Evolutionary conservation across 805 yeast species (phyloP), one percentile per base, ranked within the genome.

Genomic region (Saccharomycopsis oosterbeekiorum): DNA sequence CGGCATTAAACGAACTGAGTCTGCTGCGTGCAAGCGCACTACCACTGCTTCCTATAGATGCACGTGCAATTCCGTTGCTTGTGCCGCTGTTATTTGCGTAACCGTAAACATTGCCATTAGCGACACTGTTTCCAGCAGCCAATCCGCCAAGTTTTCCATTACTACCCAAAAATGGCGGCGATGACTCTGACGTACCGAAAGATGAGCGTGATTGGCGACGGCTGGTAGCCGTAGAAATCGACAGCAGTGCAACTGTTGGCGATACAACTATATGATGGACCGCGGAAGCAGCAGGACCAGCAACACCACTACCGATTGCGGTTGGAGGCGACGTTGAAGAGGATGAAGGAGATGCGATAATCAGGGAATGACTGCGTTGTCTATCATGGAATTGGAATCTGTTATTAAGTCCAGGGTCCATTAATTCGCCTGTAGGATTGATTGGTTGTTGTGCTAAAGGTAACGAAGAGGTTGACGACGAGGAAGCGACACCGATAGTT

Each of bases 331-430:
- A 47, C 6, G 53, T 47, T 2, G 54, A 34, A 3, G 53, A 41
- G 4, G 59, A 47, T 8, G 53, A 47, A 1, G 59, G 24, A 24
- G 60, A 29, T 4, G 59, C 24, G n/a, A 53, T 42, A 17, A 60
- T 62, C 56, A 57, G 63, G 11, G 62, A 59, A 29, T 56, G 62
- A 43, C 63, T 60, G 43, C 65, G 53, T 47, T 61, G 59, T 24
- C 47, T 61, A 19, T 61, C 65, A 50, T 61, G 64, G 57, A 42
- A 63, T 51, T 63, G 65, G 29, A 61, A 63, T 50, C 56, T 61
- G 21, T 56, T 59, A 26, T 58, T 57, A 17, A 63, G 51, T 8
- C 59, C 54, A 47, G 54, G 42, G 17, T 59, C 62, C n/a, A 39
- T 50, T 14, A 47, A 47, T 47, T 47, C 59, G 41, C 36, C 37